Evolutionary conservation across 208 protist genomes (phyloP).

Genomic region (Acanthamoeba triangularis): DNA sequence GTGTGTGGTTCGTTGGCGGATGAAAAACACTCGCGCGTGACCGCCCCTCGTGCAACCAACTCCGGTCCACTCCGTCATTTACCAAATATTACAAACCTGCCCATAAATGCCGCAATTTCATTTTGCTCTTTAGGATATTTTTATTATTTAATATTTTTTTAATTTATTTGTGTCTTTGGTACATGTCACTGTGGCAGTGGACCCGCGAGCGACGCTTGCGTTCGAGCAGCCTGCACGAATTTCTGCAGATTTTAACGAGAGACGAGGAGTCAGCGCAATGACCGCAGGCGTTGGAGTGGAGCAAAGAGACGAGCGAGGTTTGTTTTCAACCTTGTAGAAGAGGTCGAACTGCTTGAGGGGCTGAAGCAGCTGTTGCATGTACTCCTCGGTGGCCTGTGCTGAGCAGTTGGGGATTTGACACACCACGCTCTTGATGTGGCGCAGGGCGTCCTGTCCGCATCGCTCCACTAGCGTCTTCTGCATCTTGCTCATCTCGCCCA

Average conservation of each 20-base stretch:
- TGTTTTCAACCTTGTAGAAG: not conserved
- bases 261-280: not conserved
- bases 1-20: no score
- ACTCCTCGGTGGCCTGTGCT: not conserved
- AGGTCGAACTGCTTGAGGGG: not conserved
- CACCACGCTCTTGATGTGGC: conserved; percentile 9
- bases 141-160: not conserved
- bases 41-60: no score
- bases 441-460: conserved; percentile 41
- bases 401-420: conserved; percentile 45
- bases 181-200: not conserved
- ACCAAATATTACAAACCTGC: no score
- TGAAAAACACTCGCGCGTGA: no score
- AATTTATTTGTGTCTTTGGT: not conserved
- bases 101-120: no score
- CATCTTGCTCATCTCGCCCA: conserved; percentile 46
- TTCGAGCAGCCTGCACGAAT: not conserved
- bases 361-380: conserved; percentile 24
- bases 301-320: not conserved
- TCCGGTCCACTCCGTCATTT: no score
- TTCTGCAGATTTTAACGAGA: not conserved
- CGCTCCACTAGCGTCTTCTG: conserved; percentile 43
- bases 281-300: not conserved
- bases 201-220: not conserved
- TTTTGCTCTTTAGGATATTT: no score